Evolutionary conservation across 148 eudicot genomes (phyloP), one percentile per base, ranked within the genome.

Genomic region (Talinum fruticosum): DNA sequence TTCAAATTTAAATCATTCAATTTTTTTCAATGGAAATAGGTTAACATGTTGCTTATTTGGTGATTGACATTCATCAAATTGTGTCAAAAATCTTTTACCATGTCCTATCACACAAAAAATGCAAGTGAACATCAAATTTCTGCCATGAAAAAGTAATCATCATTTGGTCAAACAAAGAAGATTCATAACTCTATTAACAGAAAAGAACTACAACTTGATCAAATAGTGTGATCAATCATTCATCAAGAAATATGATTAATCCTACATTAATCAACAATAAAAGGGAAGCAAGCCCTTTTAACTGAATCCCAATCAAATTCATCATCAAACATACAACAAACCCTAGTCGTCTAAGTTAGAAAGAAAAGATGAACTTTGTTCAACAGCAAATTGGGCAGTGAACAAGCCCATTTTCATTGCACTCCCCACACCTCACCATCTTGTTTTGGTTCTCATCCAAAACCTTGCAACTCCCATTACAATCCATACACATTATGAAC

Each of bases 321-420:
- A 47, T 76, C 18, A 61, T 59, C 30, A 74, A 66, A 19, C 59
- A 76, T 23, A 35, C 30, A 75, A 62, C 37, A 37, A 41, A 14
- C 24, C 16, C 66, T 7, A 74, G 65, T 75, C 57, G 36, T 24
- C 6, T n/a, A 33, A 35, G 16, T 66, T 14, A 72, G 49, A 4
- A 69, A 68, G 49, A 8, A 5, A 38, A 16, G 61, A 53, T 34
- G n/a, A 1, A 24, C 7, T 26, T 6, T 10, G 16, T 75, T 80
- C 34, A 87, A 68, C 88, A 88, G 72, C 97, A 95, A 68, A 91
- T 62, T 37, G 99, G 96, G 76, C 99, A 95, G 2, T 85, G 89
- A 69, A 93, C 87, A 79, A 93, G 79, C 12, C 99, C 99, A 85
- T 95, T 92, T 80, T 95, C 97, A 88, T 95, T 95, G 71, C 99